Evolutionary conservation across 1,284 basidiomycete genomes (phyloP).

Genomic region (Cystobasidium slooffiae): DNA sequence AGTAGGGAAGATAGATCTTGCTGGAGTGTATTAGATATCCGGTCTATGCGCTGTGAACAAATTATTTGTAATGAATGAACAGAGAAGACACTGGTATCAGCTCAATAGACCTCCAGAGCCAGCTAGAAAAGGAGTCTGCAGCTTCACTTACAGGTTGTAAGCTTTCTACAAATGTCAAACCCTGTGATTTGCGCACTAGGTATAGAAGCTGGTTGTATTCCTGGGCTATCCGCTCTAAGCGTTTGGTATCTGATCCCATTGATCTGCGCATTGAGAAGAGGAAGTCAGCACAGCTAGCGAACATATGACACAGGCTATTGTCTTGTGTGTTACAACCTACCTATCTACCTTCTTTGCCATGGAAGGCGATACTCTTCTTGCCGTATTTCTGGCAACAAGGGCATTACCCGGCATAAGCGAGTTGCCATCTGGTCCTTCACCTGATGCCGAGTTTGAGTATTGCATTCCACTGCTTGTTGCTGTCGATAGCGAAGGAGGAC

Average conservation of each 20-base stretch:
- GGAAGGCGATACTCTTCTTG: slow-evolving; percentile 1
- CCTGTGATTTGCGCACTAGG: slow-evolving; percentile 77
- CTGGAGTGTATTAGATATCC: slow-evolving; percentile 76
- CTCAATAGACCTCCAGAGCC: background rate
- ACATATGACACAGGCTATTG: background rate
- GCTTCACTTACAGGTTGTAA: slow-evolving; percentile 76
- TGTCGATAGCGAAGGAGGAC: background rate
- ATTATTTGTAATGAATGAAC: no score
- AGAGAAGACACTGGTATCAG: background rate
- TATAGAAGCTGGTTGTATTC: slow-evolving; percentile 94
- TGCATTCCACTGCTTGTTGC: background rate
- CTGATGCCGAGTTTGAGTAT: background rate
- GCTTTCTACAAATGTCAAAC: slow-evolving; percentile 75
- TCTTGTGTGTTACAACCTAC: background rate
- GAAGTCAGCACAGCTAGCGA: background rate
- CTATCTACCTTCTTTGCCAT: slow-evolving; percentile 25
- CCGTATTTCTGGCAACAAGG: background rate
- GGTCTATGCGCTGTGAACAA: slow-evolving; percentile 69
- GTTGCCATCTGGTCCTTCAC: background rate
- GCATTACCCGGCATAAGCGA: background rate
- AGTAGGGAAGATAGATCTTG: slow-evolving; percentile 82
- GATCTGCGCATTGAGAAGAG: slow-evolving; percentile 20
- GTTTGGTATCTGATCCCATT: slow-evolving; percentile 64
- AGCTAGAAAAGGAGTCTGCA: slow-evolving; percentile 39
- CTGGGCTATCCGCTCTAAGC: slow-evolving; percentile 78